These are phyloP conservation scores for Populus trichocarpa DNA, from an alignment of 441 rosid genomes.

Conservation along the genomic window DNA sequence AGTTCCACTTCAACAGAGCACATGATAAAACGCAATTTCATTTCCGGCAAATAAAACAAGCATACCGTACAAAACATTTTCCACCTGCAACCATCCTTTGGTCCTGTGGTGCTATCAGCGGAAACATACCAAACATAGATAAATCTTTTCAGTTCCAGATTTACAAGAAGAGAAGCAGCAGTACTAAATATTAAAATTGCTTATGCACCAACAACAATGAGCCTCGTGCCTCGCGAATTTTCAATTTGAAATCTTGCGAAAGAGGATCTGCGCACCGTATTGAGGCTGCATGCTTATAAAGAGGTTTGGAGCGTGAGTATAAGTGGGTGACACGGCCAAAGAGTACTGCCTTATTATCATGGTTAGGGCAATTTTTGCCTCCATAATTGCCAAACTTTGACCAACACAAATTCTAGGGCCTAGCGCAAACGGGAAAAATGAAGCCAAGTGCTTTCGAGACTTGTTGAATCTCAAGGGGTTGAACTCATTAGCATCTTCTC, in stretches of 20 bases:
- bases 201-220: neutral
- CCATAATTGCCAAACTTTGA: conserved; percentile 49
- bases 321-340: conserved; percentile 48
- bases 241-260: conserved; percentile 33
- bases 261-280: conserved; percentile 52
- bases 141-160: too few relatives aligned
- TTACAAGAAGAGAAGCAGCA: too few relatives aligned
- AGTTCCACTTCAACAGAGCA: too few relatives aligned
- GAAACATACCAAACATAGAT: too few relatives aligned
- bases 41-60: too few relatives aligned
- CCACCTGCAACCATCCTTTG: too few relatives aligned
- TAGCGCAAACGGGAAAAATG: conserved; percentile 53
- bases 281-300: conserved; percentile 52
- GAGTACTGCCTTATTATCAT: conserved; percentile 36
- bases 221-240: neutral
- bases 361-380: conserved; percentile 49
- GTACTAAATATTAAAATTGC: too few relatives aligned
- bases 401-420: conserved; percentile 66
- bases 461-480: conserved; percentile 60
- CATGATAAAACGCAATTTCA: too few relatives aligned
- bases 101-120: too few relatives aligned
- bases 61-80: too few relatives aligned
- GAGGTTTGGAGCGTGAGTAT: conserved; percentile 55
- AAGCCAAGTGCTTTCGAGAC: conserved; percentile 42
- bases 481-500: conserved; percentile 57